Conservation (phyloP, 345 rosid genomes). For the Lumnitzera racemosa region DNA sequence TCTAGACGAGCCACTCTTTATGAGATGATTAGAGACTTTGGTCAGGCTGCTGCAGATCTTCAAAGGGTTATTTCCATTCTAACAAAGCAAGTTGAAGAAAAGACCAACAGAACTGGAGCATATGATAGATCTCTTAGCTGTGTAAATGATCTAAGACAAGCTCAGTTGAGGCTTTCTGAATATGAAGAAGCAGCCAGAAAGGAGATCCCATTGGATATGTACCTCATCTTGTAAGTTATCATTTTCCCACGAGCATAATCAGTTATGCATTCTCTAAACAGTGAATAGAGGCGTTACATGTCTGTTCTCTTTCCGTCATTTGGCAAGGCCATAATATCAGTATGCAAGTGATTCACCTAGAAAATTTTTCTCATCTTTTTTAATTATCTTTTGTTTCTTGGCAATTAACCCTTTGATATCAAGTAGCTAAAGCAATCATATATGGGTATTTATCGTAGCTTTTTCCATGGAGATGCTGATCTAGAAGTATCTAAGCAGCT, state of each 20-base stretch:
- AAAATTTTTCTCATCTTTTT: too few species aligned
- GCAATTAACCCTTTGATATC: too few species aligned
- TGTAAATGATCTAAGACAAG: constrained; percentile 60
- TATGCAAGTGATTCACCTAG: too few species aligned
- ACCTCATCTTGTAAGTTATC: constrained; percentile 80
- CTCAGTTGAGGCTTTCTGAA: constrained; percentile 46
- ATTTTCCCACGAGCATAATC: background rate
- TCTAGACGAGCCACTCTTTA: constrained; percentile 78
- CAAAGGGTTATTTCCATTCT: constrained; percentile 50
- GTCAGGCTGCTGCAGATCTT: constrained; percentile 75
- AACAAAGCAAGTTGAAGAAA: constrained; percentile 57
- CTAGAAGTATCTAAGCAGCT: too few species aligned
- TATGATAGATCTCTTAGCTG: constrained; percentile 42
- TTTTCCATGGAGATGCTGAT: too few species aligned
- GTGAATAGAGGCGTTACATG: background rate
- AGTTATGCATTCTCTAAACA: background rate
- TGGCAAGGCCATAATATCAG: too few species aligned
- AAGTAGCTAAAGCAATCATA: too few species aligned
- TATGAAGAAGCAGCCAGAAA: constrained; percentile 72
- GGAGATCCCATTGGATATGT: constrained; percentile 67
- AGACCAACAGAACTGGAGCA: constrained; percentile 29
- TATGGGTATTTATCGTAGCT: too few species aligned
- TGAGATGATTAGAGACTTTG: constrained; percentile 89
- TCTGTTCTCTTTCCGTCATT: too few species aligned
- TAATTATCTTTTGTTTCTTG: too few species aligned